phyloP scores from a whole-genome alignment of 768 basidiomycete genomes.

The Hirschioporus abietinus region DNA sequence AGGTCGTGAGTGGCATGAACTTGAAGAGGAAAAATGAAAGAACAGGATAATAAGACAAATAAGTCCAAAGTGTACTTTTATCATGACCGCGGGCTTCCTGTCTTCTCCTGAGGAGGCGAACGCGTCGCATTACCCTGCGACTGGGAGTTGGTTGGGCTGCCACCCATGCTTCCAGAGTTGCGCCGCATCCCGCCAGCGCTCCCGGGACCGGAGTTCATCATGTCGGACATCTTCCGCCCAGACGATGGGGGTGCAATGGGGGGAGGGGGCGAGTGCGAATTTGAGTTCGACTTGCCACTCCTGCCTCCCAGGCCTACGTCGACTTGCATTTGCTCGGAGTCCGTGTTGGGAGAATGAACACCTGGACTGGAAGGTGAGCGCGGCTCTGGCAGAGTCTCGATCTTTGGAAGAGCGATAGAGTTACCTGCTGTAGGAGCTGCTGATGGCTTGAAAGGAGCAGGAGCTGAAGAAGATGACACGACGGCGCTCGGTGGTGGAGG shows the following conservation, averaged over 20 bases:
- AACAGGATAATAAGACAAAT: neutral
- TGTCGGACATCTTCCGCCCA: neutral
- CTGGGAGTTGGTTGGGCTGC: neutral
- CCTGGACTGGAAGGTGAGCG: neutral
- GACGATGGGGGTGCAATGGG: neutral
- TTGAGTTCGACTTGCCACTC: conserved; percentile 7
- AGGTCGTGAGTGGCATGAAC: neutral
- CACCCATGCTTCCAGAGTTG: neutral
- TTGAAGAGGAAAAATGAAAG: neutral
- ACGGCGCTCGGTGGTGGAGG: conserved; percentile 75
- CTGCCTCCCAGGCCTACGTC: neutral
- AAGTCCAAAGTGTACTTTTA: neutral
- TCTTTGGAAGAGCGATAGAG: neutral
- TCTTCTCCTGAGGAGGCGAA: neutral
- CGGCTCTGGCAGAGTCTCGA: neutral
- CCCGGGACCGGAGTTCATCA: neutral
- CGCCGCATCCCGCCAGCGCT: neutral
- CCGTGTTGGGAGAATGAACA: neutral
- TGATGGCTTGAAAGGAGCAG: neutral
- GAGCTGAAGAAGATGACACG: conserved; percentile 26
- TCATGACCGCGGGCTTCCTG: neutral
- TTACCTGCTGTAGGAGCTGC: neutral
- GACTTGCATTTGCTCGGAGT: neutral
- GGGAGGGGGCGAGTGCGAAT: conserved; percentile 3
- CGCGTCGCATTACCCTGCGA: conserved; percentile 1